A percentile compares a stretch with the other conserved stretches of the same genome.
Evolutionary conservation across 768 basidiomycete species (phyloP).

Genomic region (Serendipita sp.): DNA sequence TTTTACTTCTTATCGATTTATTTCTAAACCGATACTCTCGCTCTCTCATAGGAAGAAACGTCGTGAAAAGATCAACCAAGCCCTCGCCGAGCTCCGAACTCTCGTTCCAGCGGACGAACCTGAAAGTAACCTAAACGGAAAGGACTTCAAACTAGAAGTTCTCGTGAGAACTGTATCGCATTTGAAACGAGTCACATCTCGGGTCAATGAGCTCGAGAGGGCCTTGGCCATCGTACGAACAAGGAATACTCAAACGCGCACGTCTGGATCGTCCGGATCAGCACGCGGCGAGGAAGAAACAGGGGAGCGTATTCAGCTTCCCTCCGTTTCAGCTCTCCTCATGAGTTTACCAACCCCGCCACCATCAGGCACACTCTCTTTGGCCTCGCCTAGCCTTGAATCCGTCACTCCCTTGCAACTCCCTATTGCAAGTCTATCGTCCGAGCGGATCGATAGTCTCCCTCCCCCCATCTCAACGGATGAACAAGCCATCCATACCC

Average conservation of each 20-base stretch:
- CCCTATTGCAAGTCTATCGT: no score
- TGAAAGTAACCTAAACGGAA: constrained; percentile 15
- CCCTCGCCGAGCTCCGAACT: constrained; percentile 54
- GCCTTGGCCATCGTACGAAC: background rate
- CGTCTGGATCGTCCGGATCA: background rate
- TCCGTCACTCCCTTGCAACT: background rate
- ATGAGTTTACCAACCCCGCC: background rate
- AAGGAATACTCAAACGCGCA: background rate
- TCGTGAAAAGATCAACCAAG: constrained; percentile 91
- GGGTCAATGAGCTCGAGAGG: background rate
- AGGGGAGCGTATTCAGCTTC: background rate
- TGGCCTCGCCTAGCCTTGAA: background rate
- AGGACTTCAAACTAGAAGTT: constrained; percentile 88
- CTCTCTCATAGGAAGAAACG: constrained; percentile 37
- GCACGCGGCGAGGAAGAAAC: background rate
- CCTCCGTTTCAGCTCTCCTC: background rate
- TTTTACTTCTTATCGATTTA: background rate
- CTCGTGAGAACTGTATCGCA: constrained; percentile 67
- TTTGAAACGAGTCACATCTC: constrained; percentile 20
- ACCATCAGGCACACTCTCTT: background rate
- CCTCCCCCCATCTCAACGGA: background rate
- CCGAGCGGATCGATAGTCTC: no score
- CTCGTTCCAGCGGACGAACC: constrained; percentile 47
- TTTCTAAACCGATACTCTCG: background rate
- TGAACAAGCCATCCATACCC: background rate